phyloP scores from a whole-genome alignment of 345 rosid species.

The Populus ilicifolia region DNA sequence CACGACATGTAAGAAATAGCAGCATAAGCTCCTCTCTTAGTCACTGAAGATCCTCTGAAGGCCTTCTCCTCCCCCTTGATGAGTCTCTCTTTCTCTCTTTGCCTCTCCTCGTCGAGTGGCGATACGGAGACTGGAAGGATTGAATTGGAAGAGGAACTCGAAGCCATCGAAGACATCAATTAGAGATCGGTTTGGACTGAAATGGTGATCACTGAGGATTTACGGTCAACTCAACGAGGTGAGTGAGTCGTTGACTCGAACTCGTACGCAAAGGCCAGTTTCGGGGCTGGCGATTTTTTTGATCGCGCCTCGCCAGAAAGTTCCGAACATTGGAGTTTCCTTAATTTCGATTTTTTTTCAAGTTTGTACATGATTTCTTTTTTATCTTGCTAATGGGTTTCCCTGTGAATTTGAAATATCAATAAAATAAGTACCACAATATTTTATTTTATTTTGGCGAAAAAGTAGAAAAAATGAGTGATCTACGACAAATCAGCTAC shows the following conservation, averaged over 20 bases:
- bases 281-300: background rate
- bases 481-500: no score
- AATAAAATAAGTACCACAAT: no score
- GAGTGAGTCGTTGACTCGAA: background rate
- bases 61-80: constrained; percentile 60
- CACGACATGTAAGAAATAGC: constrained; percentile 91
- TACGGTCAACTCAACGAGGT: background rate
- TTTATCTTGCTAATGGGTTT: no score
- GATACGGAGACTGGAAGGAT: constrained; percentile 67
- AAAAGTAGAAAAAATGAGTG: no score
- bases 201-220: background rate
- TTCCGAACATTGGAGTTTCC: background rate
- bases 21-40: constrained; percentile 80
- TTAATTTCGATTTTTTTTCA: background rate
- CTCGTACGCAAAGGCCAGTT: no score
- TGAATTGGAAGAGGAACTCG: constrained; percentile 43
- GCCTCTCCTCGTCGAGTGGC: constrained; percentile 33
- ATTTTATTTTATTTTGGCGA: no score
- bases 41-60: constrained; percentile 92
- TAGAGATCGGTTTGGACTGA: background rate
- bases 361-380: no score
- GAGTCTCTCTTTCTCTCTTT: constrained; percentile 47
- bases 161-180: constrained; percentile 36
- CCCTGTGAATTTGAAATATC: no score
- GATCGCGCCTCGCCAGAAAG: background rate